These are phyloP conservation scores for Lenzites betulinus DNA, from an alignment of 768 basidiomycete genomes.

Conservation along the genomic window DNA sequence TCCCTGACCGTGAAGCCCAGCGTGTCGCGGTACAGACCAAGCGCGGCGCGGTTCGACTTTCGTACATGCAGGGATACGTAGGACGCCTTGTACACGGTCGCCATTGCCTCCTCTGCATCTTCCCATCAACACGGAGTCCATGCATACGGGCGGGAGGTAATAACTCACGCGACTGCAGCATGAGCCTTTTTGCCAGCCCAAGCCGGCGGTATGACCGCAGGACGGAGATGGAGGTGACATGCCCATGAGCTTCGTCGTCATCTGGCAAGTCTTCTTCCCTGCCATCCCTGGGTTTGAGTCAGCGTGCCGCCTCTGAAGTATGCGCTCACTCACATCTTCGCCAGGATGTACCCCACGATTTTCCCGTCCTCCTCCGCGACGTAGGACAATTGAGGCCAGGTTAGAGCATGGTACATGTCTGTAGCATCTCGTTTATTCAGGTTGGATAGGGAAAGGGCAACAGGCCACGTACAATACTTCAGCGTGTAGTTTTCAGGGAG, in stretches of 20 bases:
- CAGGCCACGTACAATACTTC: slow-evolving; percentile 61
- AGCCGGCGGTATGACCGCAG: slow-evolving; percentile 87
- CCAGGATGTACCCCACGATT: slow-evolving; percentile 94
- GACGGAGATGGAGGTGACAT: slow-evolving; percentile 97
- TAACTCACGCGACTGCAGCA: slow-evolving; percentile 85
- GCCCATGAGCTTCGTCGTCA: slow-evolving; percentile 72
- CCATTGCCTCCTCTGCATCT: slow-evolving; percentile 84
- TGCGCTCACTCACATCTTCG: slow-evolving; percentile 73
- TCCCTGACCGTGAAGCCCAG: slow-evolving; percentile 86
- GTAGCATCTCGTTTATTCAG: background rate
- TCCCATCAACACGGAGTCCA: background rate
- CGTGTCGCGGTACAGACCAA: slow-evolving; percentile 84
- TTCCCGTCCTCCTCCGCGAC: slow-evolving; percentile 92
- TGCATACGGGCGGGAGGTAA: background rate
- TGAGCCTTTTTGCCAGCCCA: slow-evolving; percentile 91
- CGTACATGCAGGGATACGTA: slow-evolving; percentile 91
- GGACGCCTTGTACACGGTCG: slow-evolving; percentile 77
- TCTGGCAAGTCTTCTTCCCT: slow-evolving; percentile 71
- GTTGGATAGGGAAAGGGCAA: background rate
- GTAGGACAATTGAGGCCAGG: slow-evolving; percentile 92
- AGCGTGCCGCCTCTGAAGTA: background rate
- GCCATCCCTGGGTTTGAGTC: slow-evolving; percentile 1
- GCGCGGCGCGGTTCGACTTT: slow-evolving; percentile 92
- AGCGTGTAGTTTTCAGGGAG: slow-evolving; percentile 90
- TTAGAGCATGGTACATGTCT: slow-evolving; percentile 90